Evolutionary conservation across 2,329 filamentous ascomycete genomes (phyloP).

Genomic region (Epicoccum nigrum): DNA sequence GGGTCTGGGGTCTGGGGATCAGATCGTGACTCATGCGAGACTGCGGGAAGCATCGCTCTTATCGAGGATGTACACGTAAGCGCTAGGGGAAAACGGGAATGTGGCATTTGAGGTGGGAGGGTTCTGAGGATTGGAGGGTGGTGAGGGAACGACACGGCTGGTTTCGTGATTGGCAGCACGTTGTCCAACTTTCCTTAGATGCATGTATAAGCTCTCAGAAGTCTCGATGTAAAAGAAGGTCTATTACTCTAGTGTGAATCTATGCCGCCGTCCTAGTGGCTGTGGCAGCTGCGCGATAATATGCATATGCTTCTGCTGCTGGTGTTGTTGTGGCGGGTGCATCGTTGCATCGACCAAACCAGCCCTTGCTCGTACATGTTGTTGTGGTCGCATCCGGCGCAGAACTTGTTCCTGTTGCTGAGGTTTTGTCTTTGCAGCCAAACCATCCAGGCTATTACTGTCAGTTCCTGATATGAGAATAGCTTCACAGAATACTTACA

Average conservation of each 20-base stretch:
- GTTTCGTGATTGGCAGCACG: no score
- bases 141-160: no score
- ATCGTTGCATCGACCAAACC: slow-evolving; percentile 46
- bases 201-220: not conserved
- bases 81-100: slow-evolving; percentile 11
- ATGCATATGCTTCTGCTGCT: slow-evolving; percentile 32
- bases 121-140: not conserved
- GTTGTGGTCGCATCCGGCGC: slow-evolving; percentile 33
- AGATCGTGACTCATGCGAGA: slow-evolving; percentile 10
- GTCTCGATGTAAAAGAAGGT: not conserved
- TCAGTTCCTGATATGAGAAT: slow-evolving; percentile 12
- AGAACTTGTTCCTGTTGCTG: slow-evolving; percentile 26
- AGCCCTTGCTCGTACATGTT: slow-evolving; percentile 43
- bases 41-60: not conserved
- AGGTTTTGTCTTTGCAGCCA: slow-evolving; percentile 45
- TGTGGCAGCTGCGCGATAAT: slow-evolving; percentile 32
- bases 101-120: not conserved
- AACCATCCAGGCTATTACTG: slow-evolving; percentile 43
- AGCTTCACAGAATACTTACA: slow-evolving; percentile 21
- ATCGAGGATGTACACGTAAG: slow-evolving; percentile 2
- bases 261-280: slow-evolving; percentile 31
- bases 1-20: no score
- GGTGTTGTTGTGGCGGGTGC: slow-evolving; percentile 34
- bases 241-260: not conserved
- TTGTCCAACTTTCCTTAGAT: no score